These are phyloP conservation scores for Cercis canadensis DNA, from an alignment of 306 rosid species.

Conservation along the genomic window DNA sequence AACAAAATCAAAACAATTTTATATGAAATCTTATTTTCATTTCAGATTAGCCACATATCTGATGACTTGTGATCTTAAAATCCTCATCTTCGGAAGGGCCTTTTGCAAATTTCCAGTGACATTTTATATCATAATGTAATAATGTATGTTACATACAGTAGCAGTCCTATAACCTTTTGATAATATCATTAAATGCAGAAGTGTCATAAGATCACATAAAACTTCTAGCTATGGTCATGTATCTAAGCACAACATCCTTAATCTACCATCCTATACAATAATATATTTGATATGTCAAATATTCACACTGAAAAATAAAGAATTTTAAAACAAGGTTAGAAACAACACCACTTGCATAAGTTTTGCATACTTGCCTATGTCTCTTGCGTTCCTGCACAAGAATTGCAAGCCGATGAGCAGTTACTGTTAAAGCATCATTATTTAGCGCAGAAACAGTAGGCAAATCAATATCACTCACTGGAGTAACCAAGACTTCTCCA, in stretches of 20 bases:
- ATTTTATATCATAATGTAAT: neutral
- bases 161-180: neutral
- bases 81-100: neutral
- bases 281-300: constrained; percentile 22
- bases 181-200: constrained; percentile 4
- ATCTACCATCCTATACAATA: constrained; percentile 6
- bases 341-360: constrained; percentile 15
- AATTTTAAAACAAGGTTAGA: neutral
- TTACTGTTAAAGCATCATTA: constrained; percentile 61
- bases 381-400: constrained; percentile 65
- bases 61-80: constrained; percentile 9
- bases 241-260: neutral
- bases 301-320: constrained; percentile 14
- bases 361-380: constrained; percentile 66
- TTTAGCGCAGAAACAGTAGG: constrained; percentile 62
- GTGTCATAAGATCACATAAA: constrained; percentile 7
- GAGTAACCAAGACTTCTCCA: constrained; percentile 56
- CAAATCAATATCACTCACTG: constrained; percentile 72
- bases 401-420: constrained; percentile 74
- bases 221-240: constrained; percentile 14
- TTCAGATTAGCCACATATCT: constrained; percentile 27
- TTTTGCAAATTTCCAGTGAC: constrained; percentile 2
- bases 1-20: neutral
- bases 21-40: constrained; percentile 10
- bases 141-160: too few relatives aligned